Conservation (phyloP, 129 eudicot species). For the Deinandra increscens region DNA sequence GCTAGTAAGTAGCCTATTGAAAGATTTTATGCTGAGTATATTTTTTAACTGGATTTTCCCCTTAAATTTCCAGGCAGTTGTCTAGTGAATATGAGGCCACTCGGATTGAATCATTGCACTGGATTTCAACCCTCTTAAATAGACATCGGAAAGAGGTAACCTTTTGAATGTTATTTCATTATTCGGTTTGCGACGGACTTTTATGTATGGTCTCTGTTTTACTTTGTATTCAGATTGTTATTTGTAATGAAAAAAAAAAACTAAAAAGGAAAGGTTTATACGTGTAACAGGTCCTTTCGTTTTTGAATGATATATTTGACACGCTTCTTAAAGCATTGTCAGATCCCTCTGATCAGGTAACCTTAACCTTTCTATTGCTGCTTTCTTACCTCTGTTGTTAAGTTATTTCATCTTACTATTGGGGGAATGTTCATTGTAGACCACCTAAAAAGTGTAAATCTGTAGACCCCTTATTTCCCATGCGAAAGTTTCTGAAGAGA, state of each 20-base stretch:
- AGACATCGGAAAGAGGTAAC: slow-evolving; percentile 82
- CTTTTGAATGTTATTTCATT: slow-evolving; percentile 1
- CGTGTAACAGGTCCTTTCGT: slow-evolving; percentile 68
- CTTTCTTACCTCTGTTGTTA: slow-evolving; percentile 8
- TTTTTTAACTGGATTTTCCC: slow-evolving; percentile 15
- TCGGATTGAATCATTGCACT: slow-evolving; percentile 92
- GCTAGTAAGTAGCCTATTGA: neutral
- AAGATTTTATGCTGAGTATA: slow-evolving; percentile 14
- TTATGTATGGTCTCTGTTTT: slow-evolving; percentile 18
- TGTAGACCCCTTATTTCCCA: no score
- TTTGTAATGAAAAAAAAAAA: neutral
- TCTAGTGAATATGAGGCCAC: slow-evolving; percentile 97
- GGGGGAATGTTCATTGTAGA: no score
- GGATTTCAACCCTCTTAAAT: slow-evolving; percentile 86
- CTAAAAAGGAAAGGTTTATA: slow-evolving; percentile 24
- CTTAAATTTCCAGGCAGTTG: slow-evolving; percentile 63
- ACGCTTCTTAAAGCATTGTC: slow-evolving; percentile 89
- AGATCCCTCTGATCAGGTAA: slow-evolving; percentile 94
- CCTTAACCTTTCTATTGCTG: slow-evolving; percentile 21
- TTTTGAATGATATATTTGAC: slow-evolving; percentile 77
- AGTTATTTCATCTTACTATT: slow-evolving; percentile 16
- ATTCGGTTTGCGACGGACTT: neutral
- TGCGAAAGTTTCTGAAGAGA: no score
- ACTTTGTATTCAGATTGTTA: slow-evolving; percentile 5
- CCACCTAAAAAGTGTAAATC: no score